Base-by-base conservation (phyloP, 2,329 filamentous ascomycete species). In the Dryadomyces quercus-mongolicae region DNA sequence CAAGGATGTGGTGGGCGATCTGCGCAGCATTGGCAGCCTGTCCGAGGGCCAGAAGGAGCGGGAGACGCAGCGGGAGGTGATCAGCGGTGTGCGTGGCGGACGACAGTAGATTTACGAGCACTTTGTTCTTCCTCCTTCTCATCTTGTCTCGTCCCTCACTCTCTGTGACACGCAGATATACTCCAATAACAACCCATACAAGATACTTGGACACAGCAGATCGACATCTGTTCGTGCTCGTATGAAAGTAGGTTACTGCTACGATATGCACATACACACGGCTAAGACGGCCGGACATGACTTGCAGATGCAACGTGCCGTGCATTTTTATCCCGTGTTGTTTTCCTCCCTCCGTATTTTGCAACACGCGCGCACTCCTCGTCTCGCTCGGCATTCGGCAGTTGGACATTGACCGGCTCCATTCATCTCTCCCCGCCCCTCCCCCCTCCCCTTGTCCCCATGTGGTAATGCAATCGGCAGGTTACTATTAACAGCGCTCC, bases 1-100 rank as follows among this genome's bases (percentile, higher is more conserved):
- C 54, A 96, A 95, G 79, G 93, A 98, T 70, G 90, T 98, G 3
- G 92, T 98, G 3, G 93, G 92, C 54, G 92, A 98, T 68, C 72
- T 98, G 70, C 80, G 93, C 68, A 97, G 91, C 70, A 79, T 95
- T 60, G 82, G 83, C 52, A 84, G 86, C 59, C 72, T 97, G 68
- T 94, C 88, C 60, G 89, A 95, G 70, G 83, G 85, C 43, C 89
- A 87, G 65, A 81, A 80, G 65, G 92, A 96, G 61, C 80, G 87
- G 58, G 88, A 89, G 62, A 84, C 88, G 55, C 93, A 97, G 70
- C 77, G 84, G 63, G 92, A 96, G 72, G 84, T 96, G 72, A 95
- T 97, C 58, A 77, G 77, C 25, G 80, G 77, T 65, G 81, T 79
- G 73, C 49, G 49, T n/a, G 40, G 38, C 6, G 38, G 40, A 18